Base-by-base conservation (phyloP, 2,329 filamentous ascomycete genomes). In the Fusarium hainanense region DNA sequence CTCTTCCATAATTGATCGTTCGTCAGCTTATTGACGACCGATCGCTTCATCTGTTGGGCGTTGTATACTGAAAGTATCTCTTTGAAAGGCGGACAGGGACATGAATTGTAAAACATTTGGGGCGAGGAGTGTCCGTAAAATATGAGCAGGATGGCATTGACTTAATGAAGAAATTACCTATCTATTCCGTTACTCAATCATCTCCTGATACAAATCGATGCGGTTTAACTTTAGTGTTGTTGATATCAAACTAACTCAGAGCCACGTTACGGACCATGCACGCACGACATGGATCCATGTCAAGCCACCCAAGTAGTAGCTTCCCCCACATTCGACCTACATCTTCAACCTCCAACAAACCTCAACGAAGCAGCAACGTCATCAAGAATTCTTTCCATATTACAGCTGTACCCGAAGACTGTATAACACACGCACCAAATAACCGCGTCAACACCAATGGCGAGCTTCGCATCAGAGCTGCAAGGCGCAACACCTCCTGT, bases 401-500 rank as follows among this genome's bases (percentile, higher is more conserved):
- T 9, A 14, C 3, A 32, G 32, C 23, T 8, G 14, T 25, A 27
- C 7, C 23, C 10, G 9, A 18, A 52, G 13, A 28, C 14, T 12
- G 21, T 42, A 23, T 20, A 14, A 9, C 18, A 42, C 13, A 52
- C 34, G 14, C n/a, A 42, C 14, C 32, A 25, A 41, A 37, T 20
- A 40, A 10, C 27, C 21, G 37, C 8, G 20, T 18, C 9, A 50
- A 46, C 10, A 34, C 21, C 52, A 43, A 79, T 79, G 77, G 65
- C 75, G 20, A 77, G 70, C 74, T 75, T 74, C 52, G 71, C 76
- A 4, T 61, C 76, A 21, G 77, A 77, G 27, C 57, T 70, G 7
- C 75, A 75, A 52, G 71, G 66, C 57, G 74, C 74, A 18, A 79
- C 78, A 7, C 90, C 91, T 27, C 92, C 92, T 0, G 85, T 89